Base-by-base conservation (phyloP, 805 yeast species). In the Yarrowia osloensis region DNA sequence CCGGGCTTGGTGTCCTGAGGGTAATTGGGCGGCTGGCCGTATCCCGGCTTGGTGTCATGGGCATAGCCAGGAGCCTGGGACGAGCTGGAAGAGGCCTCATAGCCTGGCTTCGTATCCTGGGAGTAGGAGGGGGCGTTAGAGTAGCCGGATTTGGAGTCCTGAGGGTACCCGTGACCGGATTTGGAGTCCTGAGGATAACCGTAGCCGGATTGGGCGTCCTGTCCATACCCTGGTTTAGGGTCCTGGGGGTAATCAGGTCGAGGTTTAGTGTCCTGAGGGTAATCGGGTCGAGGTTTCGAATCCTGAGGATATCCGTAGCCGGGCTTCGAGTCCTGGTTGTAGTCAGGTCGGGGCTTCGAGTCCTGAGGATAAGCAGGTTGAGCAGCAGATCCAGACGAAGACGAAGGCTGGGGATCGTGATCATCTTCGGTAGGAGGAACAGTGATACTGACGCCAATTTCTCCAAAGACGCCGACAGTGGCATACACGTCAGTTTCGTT, bases 401-500 rank as follows among this genome's bases (percentile, higher is more conserved):
- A 31, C 8, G 57, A 50, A 15, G 57, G 22, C 57, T 31, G 40
- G 24, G 22, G 7, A 29, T 6, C 57, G 7, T 35, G 44, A 3
- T 37, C 61, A 21, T 57, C 63, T 39, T 29, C 66, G 5, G 54
- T 46, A 35, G 66, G 66, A 29, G 66, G 66, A 55, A 73, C 71
- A 19, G 71, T 73, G n/a, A 73, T 73, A 2, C 67, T 47, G 15
- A 66, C 71, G 5, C 73, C 74, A n/a, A 71, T 68, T 11, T 69
- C 70, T n/a, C 75, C 75, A 37, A 54, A 73, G 6, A 73, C 69
- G 2, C 75, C 75, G 15, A 73, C 59, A 6, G 74, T 74, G 13
- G 73, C 73, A 24, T 65, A 73, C 5, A 73, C 68, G 42, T 72
- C 74, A 2, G 50, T 62, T 2, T 73, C 75, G 15, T 69, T 42